A percentile compares a stretch with the other conserved stretches of the same genome.
Conservation (phyloP, 1,139 yeast species). For the Hansenula lynferdii region DNA sequence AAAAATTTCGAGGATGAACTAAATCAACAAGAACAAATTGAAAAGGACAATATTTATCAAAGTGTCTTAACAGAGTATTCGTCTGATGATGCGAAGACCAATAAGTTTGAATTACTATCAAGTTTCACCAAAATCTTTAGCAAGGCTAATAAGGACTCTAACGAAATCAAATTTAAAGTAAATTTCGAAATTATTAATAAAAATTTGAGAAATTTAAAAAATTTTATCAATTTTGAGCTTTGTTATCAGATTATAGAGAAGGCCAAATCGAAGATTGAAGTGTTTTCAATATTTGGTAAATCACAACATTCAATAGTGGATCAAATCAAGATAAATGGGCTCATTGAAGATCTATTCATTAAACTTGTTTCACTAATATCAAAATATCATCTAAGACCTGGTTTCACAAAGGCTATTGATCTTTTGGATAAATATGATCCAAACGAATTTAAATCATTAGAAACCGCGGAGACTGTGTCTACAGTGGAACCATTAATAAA, state of each 20-base stretch:
- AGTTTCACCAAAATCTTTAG: constrained; percentile 59
- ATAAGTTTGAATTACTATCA: constrained; percentile 37
- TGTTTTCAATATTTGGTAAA: constrained; percentile 19
- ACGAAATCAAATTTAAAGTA: constrained; percentile 45
- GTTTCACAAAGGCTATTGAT: constrained; percentile 75
- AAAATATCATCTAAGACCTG: constrained; percentile 66
- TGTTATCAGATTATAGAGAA: constrained; percentile 38
- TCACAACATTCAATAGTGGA: constrained; percentile 25
- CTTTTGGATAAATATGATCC: constrained; percentile 73
- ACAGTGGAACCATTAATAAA: constrained; percentile 78
- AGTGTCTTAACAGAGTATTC: constrained; percentile 28
- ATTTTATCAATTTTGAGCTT: constrained; percentile 40
- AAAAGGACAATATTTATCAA: constrained; percentile 34
- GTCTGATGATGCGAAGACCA: constrained; percentile 25
- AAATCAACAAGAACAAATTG: constrained; percentile 15
- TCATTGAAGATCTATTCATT: constrained; percentile 58
- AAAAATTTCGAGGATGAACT: constrained; percentile 15
- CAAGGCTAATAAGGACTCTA: constrained; percentile 38
- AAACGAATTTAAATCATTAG: constrained; percentile 34
- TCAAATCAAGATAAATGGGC: constrained; percentile 21
- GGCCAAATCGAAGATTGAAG: constrained; percentile 37
- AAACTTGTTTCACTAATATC: constrained; percentile 64
- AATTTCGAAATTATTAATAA: constrained; percentile 45
- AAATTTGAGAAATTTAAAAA: constrained; percentile 37
- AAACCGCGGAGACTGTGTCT: constrained; percentile 20